phyloP scores from a whole-genome alignment of 2,329 filamentous ascomycete genomes.

The Botryotinia narcissicola region DNA sequence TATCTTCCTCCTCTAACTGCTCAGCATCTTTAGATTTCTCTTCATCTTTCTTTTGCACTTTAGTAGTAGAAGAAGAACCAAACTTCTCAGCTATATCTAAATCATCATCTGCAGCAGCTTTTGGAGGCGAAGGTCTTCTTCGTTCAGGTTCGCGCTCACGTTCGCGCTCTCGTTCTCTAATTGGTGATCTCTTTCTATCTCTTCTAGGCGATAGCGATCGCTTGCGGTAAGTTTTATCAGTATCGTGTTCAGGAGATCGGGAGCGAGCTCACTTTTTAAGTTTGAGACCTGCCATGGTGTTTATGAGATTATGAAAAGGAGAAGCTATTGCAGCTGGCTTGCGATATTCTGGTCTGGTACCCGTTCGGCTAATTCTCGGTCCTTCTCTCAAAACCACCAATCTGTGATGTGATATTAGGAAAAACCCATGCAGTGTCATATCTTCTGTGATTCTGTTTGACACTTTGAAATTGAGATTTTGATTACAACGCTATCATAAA shows the following conservation, averaged over 20 bases:
- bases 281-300: conserved; percentile 20
- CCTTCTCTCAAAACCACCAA: not conserved
- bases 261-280: conserved; percentile 19
- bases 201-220: conserved; percentile 29
- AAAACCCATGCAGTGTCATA: not conserved
- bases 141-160: conserved; percentile 41
- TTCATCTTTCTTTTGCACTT: conserved; percentile 9
- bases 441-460: not conserved
- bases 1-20: conserved; percentile 16
- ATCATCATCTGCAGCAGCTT: conserved; percentile 32
- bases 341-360: not conserved
- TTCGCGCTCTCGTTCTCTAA: conserved; percentile 36
- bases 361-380: conserved; percentile 10
- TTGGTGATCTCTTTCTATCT: conserved; percentile 46
- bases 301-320: not conserved
- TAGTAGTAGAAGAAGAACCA: conserved; percentile 23
- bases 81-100: conserved; percentile 39
- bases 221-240: conserved; percentile 17
- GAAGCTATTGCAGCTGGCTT: not conserved
- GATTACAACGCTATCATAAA: not conserved
- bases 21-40: conserved; percentile 10
- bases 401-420: not conserved
- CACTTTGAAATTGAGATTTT: not conserved
- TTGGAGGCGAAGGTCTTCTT: conserved; percentile 50
- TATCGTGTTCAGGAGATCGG: conserved; percentile 18